These are phyloP conservation scores for Pugionium cornutum DNA, from an alignment of 345 rosid genomes.

Conservation along the genomic window DNA sequence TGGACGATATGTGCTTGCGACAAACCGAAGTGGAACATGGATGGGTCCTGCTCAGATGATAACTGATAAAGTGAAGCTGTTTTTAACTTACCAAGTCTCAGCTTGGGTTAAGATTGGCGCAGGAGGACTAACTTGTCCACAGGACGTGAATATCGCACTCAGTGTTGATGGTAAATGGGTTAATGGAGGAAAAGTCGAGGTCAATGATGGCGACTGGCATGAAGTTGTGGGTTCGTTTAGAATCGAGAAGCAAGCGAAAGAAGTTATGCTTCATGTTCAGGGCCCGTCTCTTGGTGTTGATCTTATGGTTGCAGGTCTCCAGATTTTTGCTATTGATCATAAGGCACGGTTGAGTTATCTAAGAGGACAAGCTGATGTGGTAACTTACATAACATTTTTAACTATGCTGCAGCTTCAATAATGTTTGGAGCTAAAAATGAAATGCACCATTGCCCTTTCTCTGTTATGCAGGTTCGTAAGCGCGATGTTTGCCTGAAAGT, in stretches of 20 bases:
- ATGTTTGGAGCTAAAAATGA: not conserved
- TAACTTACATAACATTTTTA: slow-evolving; percentile 29
- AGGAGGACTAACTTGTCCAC: slow-evolving; percentile 52
- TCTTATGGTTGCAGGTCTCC: slow-evolving; percentile 81
- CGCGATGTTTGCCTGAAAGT: slow-evolving; percentile 70
- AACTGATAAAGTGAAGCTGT: slow-evolving; percentile 71
- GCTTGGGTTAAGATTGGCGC: slow-evolving; percentile 86
- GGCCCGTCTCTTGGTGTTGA: slow-evolving; percentile 83
- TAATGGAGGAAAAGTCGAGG: slow-evolving; percentile 90
- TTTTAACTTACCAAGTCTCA: slow-evolving; percentile 85
- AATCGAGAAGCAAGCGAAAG: slow-evolving; percentile 78
- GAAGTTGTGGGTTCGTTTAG: slow-evolving; percentile 91
- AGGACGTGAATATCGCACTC: slow-evolving; percentile 81
- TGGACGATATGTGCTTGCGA: slow-evolving; percentile 68
- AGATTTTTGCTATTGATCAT: slow-evolving; percentile 73
- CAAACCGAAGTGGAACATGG: slow-evolving; percentile 82
- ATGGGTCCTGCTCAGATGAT: slow-evolving; percentile 98
- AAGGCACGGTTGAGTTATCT: slow-evolving; percentile 61
- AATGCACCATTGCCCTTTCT: slow-evolving; percentile 17
- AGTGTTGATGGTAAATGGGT: slow-evolving; percentile 89
- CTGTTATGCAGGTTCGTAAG: slow-evolving; percentile 68
- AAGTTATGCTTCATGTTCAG: slow-evolving; percentile 80
- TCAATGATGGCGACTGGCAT: slow-evolving; percentile 72
- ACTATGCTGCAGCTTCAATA: slow-evolving; percentile 3
- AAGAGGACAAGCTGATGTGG: slow-evolving; percentile 67